A percentile compares a stretch with the other conserved stretches of the same genome.
phyloP scores from a whole-genome alignment of 164 flowering plant genomes.

The Buxus sempervirens region DNA sequence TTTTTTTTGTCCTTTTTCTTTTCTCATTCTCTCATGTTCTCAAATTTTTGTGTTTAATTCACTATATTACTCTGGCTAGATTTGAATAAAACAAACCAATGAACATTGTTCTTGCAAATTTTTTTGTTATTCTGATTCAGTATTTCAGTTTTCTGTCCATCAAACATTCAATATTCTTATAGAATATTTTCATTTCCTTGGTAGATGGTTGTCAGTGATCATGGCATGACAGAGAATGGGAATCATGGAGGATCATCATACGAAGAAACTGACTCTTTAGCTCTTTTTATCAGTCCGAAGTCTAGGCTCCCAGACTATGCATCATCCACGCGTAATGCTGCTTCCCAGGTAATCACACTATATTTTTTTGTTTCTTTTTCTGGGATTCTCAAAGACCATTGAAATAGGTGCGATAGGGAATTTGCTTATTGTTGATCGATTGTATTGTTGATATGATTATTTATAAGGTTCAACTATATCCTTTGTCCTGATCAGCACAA shows the following conservation, averaged over 20 bases:
- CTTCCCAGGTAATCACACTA: slow-evolving; percentile 45
- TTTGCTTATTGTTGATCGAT: too few relatives aligned
- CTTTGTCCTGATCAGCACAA: too few relatives aligned
- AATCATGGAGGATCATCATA: slow-evolving; percentile 97
- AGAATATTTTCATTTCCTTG: neutral
- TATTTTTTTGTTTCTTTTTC: neutral
- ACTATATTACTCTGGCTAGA: too few relatives aligned
- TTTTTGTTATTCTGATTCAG: neutral
- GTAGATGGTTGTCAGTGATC: slow-evolving; percentile 90
- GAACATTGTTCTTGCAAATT: neutral
- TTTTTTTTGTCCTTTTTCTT: too few relatives aligned
- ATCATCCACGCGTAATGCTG: slow-evolving; percentile 27
- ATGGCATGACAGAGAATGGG: slow-evolving; percentile 94
- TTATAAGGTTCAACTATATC: too few relatives aligned
- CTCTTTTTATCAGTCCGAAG: slow-evolving; percentile 56
- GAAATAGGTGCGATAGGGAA: too few relatives aligned
- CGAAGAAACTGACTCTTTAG: slow-evolving; percentile 92
- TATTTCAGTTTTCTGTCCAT: neutral
- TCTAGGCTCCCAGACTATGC: slow-evolving; percentile 29
- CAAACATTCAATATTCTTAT: neutral
- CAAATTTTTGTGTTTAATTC: too few relatives aligned
- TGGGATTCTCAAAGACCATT: neutral
- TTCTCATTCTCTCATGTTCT: too few relatives aligned
- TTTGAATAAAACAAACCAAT: neutral
- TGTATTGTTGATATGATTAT: too few relatives aligned